phyloP scores from a whole-genome alignment of 257 asterid species.

The Solanum peruvianum region DNA sequence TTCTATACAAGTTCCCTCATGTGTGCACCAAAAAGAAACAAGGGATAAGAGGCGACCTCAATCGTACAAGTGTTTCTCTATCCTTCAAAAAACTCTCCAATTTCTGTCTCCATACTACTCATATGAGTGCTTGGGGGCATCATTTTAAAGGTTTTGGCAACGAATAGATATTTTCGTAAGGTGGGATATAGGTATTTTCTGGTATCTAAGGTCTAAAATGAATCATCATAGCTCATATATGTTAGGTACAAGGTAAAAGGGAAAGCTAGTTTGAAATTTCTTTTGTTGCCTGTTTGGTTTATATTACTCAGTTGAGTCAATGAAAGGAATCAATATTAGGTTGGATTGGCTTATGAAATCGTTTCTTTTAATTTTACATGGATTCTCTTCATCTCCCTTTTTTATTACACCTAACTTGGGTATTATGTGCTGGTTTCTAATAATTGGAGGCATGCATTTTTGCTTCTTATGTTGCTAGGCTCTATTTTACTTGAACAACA shows the following conservation, averaged over 20 bases:
- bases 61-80: background rate
- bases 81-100: background rate
- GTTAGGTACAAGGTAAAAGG: background rate
- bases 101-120: background rate
- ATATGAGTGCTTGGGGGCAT: background rate
- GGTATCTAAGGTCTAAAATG: background rate
- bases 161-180: background rate
- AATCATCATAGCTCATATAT: background rate
- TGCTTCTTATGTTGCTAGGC: background rate
- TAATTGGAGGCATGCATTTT: background rate
- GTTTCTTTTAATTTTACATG: background rate
- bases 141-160: background rate
- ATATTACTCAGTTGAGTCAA: background rate
- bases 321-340: background rate
- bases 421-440: background rate
- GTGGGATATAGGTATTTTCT: background rate
- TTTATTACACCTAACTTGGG: background rate
- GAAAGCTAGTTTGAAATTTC: background rate
- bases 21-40: background rate
- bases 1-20: background rate
- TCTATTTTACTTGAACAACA: background rate
- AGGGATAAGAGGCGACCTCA: background rate
- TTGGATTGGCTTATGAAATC: background rate
- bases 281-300: background rate
- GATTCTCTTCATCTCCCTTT: background rate